Evolutionary conservation across 75 land plant genomes (phyloP), one percentile per base, ranked within the genome.

Genomic region (Picea sitchensis): DNA sequence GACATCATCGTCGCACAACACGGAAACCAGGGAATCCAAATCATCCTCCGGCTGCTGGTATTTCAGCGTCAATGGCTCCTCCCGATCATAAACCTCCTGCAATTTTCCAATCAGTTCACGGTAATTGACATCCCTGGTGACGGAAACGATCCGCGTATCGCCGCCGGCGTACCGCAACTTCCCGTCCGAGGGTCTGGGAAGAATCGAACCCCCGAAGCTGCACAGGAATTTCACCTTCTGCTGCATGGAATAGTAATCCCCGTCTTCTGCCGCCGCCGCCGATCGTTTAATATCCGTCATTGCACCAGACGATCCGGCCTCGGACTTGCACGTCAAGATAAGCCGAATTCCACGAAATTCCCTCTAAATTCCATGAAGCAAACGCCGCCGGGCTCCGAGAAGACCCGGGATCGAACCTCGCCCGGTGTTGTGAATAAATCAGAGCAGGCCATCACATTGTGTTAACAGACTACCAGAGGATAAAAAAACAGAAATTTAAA

Each of bases 1-100:
- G n/a, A 95, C 87, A 77, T 96, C 99, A 30, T 96, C 99, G 77
- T 96, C 98, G 60, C 92, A 92, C 73, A 96, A 87, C n/a, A 96
- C 99, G 5, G 99, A 96, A 14, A 96, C 94, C 30, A 96, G 82
- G 17, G 99, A 98, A 80, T 96, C 99, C 20, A 95, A 88, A 78
- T 96, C 99, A 80, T 96, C 99, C 74, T 96, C 93, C 1, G 99
- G 99, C 79, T 95, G 90, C 85, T 94, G 98, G 78, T 96, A 96
- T 79, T 96, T 96, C 59, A 96, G 62, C n/a, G 80, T 61, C 20
- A 91, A 63, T 17, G 67, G 47, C 1, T 79, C 87, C 1, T 79
- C 87, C 2, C 56, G 56, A 51, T 87, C 92, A 79, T 81, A 96
- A 9, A 92, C 73, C 80, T 92, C 93, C 58, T 82, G 87, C 98